These are phyloP conservation scores for Auricularia sp. DNA, from an alignment of 768 basidiomycete species.

Conservation along the genomic window DNA sequence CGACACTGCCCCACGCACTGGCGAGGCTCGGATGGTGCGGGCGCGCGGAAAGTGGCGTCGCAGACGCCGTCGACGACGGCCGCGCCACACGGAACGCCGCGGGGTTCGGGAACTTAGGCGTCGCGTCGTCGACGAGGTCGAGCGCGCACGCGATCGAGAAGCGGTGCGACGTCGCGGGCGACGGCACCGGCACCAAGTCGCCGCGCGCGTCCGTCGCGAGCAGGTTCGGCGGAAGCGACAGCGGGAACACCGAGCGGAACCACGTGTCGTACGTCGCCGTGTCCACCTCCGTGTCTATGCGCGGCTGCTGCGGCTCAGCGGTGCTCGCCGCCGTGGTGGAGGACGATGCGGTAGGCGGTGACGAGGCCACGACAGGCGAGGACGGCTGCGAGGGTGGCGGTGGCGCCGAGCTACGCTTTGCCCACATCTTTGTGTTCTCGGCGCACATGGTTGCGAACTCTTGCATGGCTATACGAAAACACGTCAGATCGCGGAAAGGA, in stretches of 20 bases:
- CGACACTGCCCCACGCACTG: neutral
- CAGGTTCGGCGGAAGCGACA: conserved; percentile 40
- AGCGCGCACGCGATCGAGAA: neutral
- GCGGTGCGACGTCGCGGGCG: neutral
- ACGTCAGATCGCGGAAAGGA: neutral
- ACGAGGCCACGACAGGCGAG: conserved; percentile 20
- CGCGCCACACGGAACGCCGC: neutral
- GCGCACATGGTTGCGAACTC: conserved; percentile 57
- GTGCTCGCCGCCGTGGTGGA: conserved; percentile 8
- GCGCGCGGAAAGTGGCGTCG: too few species aligned
- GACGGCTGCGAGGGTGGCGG: conserved; percentile 1
- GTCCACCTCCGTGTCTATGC: conserved; percentile 20
- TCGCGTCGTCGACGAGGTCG: neutral
- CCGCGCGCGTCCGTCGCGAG: conserved; percentile 21
- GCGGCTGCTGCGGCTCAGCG: conserved; percentile 19
- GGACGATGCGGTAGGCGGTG: neutral
- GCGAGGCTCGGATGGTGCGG: neutral
- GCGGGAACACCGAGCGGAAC: conserved; percentile 44
- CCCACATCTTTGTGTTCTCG: conserved; percentile 64
- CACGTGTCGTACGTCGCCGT: neutral
- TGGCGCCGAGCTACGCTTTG: conserved; percentile 31
- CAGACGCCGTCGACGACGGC: neutral
- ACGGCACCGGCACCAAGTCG: conserved; percentile 6
- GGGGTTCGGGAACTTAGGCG: neutral
- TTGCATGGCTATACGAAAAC: conserved; percentile 43